These are phyloP conservation scores for Blastobotrys indianensis DNA, from an alignment of 1,139 yeast genomes.

Conservation along the genomic window DNA sequence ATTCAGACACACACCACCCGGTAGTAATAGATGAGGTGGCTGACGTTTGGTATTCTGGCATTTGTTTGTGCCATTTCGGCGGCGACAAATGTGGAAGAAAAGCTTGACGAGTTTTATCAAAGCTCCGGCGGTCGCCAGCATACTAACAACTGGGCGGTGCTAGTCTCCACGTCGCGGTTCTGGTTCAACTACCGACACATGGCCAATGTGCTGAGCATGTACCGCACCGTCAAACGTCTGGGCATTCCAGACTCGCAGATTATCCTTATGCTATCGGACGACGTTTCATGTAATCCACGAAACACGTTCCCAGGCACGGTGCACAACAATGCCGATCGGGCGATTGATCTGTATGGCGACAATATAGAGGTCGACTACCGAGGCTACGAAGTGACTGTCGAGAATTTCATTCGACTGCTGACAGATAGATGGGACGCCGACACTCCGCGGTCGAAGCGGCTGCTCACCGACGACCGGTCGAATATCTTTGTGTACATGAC, in stretches of 20 bases:
- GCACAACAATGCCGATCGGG: constrained; percentile 89
- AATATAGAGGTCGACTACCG: constrained; percentile 93
- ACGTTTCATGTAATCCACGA: constrained; percentile 93
- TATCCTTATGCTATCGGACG: constrained; percentile 92
- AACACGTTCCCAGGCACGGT: constrained; percentile 96
- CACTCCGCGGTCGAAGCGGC: constrained; percentile 86
- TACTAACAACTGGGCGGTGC: constrained; percentile 53
- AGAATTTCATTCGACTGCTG: constrained; percentile 78
- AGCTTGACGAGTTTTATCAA: constrained; percentile 6
- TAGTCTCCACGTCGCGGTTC: constrained; percentile 91
- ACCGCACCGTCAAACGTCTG: constrained; percentile 87
- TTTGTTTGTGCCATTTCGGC: background rate
- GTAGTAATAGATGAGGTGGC: no score
- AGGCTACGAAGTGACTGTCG: constrained; percentile 97
- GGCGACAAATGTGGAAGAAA: background rate
- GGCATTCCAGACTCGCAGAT: constrained; percentile 98
- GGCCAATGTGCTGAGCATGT: constrained; percentile 93
- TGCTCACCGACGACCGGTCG: constrained; percentile 87
- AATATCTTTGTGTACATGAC: constrained; percentile 93
- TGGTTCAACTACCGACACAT: constrained; percentile 98
- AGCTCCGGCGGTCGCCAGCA: constrained; percentile 10
- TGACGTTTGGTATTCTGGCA: no score
- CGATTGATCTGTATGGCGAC: constrained; percentile 90
- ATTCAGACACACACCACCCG: no score
- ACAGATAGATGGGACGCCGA: constrained; percentile 95